Evolutionary conservation across 352 stramenopile species (phyloP).

Genomic region (Pythium oligandrum): DNA sequence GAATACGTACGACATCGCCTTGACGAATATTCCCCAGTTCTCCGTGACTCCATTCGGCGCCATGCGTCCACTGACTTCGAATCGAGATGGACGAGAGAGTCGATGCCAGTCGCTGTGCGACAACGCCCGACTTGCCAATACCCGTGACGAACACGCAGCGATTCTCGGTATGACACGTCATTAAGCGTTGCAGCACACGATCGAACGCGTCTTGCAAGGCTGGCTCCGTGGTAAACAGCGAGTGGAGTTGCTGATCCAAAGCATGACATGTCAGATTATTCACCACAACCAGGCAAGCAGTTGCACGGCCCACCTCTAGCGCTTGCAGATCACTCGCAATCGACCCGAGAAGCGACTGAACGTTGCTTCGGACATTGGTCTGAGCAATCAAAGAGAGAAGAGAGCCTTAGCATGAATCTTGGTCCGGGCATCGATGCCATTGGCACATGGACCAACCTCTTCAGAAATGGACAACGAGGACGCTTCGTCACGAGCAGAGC

Average conservation of each 20-base stretch:
- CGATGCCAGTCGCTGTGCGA: slow-evolving; percentile 63
- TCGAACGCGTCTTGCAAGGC: slow-evolving; percentile 24
- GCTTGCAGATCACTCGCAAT: no score
- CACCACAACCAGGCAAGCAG: no score
- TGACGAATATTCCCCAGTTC: slow-evolving; percentile 63
- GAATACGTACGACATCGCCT: slow-evolving; percentile 43
- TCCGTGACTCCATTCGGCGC: slow-evolving; percentile 73
- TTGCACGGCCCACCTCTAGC: no score
- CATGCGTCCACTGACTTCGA: slow-evolving; percentile 76
- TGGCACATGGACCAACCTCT: no score
- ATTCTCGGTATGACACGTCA: slow-evolving; percentile 40
- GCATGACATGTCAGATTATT: no score
- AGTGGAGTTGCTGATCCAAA: slow-evolving; percentile 31
- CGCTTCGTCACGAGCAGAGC: no score
- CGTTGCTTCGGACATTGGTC: no score
- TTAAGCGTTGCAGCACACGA: slow-evolving; percentile 23
- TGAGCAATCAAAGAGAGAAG: no score
- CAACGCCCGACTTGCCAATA: slow-evolving; percentile 78
- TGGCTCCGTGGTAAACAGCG: slow-evolving; percentile 23
- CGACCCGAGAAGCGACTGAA: no score
- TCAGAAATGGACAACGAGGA: no score
- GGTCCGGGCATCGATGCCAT: no score
- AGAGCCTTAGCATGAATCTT: no score
- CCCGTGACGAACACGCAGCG: slow-evolving; percentile 60
- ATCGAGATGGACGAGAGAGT: slow-evolving; percentile 71